Base-by-base conservation (phyloP, 2,329 filamentous ascomycete species). In the Aspergillus uvarum region DNA sequence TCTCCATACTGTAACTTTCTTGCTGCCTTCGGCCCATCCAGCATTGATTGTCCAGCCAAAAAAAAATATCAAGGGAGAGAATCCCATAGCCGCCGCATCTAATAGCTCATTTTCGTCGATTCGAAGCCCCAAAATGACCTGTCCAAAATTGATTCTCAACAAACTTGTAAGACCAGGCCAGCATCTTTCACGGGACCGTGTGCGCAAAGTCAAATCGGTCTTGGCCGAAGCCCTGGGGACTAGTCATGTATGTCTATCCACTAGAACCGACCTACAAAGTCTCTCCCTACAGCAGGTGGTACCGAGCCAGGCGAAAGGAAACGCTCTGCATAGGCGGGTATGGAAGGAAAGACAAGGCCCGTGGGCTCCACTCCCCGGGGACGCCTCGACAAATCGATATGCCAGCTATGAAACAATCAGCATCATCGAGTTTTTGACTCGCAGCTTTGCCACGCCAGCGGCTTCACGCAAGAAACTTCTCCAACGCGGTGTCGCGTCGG, bases 391-490 rank as follows among this genome's bases (percentile, higher is more conserved):
- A 38, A 62, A 59, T 63, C 44, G 51, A 63, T 58, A 58, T 59
- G 54, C 56, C 51, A 44, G 48, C 59, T 48, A 47, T 51, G 52
- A 62, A 58, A 58, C 55, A 60, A 49, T 62, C 58, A 50, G 56
- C 26, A 53, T 50, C 54, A 53, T 21, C 49, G 48, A 56, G 50
- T 59, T 60, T 8, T 52, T 67, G 64, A 63, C 63, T 66, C 60
- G 65, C 63, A 67, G 64, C 2, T 57, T 56, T 24, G 58, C 59
- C 61, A 58, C 61, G 64, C 64, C 61, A 60, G 59, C 61, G 61
- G 54, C 60, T 51, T 63, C 63, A 66, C 50, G 65, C 59, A 61
- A 66, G 63, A 47, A 47, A n/a, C 54, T 54, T 51, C 47, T 44
- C 51, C 44, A 58, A 54, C 59, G 49, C 59, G 56, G 57, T 56